A percentile compares a stretch with the other conserved stretches of the same genome.
phyloP scores from a whole-genome alignment of 352 stramenopile genomes.

The Phytophthora citrophthora region DNA sequence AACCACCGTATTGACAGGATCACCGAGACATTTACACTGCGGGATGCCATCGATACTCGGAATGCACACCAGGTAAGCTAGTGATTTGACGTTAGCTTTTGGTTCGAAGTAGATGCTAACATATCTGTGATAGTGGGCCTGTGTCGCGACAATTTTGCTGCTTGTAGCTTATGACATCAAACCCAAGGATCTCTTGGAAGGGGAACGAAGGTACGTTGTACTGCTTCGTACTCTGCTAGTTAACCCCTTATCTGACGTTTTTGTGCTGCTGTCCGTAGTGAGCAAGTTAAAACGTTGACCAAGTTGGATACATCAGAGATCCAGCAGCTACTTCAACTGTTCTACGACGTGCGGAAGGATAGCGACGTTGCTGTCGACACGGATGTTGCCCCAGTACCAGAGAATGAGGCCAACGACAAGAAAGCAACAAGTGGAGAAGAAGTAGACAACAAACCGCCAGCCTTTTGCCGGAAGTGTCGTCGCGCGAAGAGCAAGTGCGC shows the following conservation, averaged over 20 bases:
- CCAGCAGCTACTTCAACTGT: slow-evolving; percentile 68
- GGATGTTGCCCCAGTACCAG: slow-evolving; percentile 40
- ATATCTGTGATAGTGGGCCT: slow-evolving; percentile 57
- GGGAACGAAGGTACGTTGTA: slow-evolving; percentile 45
- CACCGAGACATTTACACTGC: slow-evolving; percentile 62
- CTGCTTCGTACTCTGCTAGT: background rate
- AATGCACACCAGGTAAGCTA: slow-evolving; percentile 62
- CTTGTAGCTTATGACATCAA: slow-evolving; percentile 67
- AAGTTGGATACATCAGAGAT: slow-evolving; percentile 72
- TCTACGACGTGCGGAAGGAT: slow-evolving; percentile 69
- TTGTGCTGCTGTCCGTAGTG: slow-evolving; percentile 21
- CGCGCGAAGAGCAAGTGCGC: slow-evolving; percentile 66
- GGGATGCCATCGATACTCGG: slow-evolving; percentile 68
- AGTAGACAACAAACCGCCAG: slow-evolving; percentile 2
- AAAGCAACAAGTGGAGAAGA: slow-evolving; percentile 17
- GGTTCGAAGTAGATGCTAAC: background rate
- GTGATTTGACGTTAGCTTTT: background rate
- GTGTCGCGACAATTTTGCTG: slow-evolving; percentile 68
- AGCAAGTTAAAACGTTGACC: slow-evolving; percentile 49
- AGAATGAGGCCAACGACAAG: slow-evolving; percentile 21
- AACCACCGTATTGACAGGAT: slow-evolving; percentile 65
- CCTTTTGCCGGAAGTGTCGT: slow-evolving; percentile 79
- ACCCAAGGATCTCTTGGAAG: slow-evolving; percentile 41
- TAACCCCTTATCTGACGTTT: slow-evolving; percentile 5
- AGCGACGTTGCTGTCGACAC: slow-evolving; percentile 66